Percentiles rank a stretch among this genome's conserved stretches.
phyloP scores from a whole-genome alignment of 345 rosid species.

The Hirschfeldia incana region DNA sequence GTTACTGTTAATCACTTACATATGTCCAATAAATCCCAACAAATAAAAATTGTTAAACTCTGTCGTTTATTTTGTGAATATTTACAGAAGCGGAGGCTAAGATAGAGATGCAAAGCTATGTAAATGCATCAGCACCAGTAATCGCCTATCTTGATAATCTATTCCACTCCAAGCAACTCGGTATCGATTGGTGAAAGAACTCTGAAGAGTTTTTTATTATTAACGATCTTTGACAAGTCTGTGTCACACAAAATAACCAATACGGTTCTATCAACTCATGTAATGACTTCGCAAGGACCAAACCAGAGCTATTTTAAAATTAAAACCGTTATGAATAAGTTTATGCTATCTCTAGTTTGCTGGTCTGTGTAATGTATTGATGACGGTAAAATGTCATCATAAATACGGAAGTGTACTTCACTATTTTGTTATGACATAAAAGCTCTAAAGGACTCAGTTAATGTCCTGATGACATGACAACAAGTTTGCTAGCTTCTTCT shows the following conservation, averaged over 20 bases:
- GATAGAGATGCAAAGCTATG: constrained; percentile 68
- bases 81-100: constrained; percentile 68
- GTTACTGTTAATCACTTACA: background rate
- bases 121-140: constrained; percentile 56
- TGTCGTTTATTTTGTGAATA: constrained; percentile 9
- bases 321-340: background rate
- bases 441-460: background rate
- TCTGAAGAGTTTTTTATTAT: background rate
- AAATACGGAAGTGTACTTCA: too few relatives aligned
- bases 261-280: background rate
- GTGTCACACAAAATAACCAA: background rate
- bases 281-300: background rate
- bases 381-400: too few relatives aligned
- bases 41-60: background rate
- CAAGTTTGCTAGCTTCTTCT: constrained; percentile 51
- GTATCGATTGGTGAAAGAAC: constrained; percentile 77
- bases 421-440: too few relatives aligned
- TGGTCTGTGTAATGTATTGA: background rate
- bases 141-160: constrained; percentile 68
- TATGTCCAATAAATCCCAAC: background rate
- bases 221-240: background rate
- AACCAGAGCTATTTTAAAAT: background rate
- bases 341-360: background rate
- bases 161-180: constrained; percentile 66
- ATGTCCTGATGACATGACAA: constrained; percentile 24